These are phyloP conservation scores for Chloris gayana DNA, from an alignment of 176 grass and related monocot genomes.

Conservation along the genomic window DNA sequence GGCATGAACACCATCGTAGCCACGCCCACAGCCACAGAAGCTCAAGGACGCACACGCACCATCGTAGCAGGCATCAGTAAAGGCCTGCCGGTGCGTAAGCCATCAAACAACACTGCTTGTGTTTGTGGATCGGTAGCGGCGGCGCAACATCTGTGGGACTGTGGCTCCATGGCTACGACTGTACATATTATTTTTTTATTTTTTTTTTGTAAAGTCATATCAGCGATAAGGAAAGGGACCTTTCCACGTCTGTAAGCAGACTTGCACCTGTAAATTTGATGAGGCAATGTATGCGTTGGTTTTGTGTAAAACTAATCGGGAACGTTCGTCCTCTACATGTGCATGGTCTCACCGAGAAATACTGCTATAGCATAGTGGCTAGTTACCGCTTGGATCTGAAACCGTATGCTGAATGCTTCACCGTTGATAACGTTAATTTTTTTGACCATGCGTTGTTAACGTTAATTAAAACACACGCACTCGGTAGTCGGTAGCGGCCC, in stretches of 20 bases:
- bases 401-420: neutral
- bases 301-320: neutral
- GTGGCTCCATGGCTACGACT: neutral
- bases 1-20: constrained; percentile 53
- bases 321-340: neutral
- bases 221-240: neutral
- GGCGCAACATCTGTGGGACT: neutral
- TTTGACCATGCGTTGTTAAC: too few species aligned
- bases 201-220: constrained; percentile 9
- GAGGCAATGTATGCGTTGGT: neutral
- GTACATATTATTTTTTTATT: constrained; percentile 27
- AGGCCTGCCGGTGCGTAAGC: neutral
- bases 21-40: constrained; percentile 20
- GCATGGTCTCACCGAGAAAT: neutral
- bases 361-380: neutral
- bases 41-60: constrained; percentile 38
- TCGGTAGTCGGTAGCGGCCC: too few species aligned
- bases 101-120: constrained; percentile 42
- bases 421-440: too few species aligned
- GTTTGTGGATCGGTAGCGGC: constrained; percentile 24
- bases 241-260: neutral
- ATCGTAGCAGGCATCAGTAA: constrained; percentile 39
- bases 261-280: constrained; percentile 11
- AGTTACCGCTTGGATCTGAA: neutral
- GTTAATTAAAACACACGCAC: too few species aligned